Evolutionary conservation across 495 filamentous ascomycete species (phyloP).

Genomic region (Rhizodiscina lignyota): DNA sequence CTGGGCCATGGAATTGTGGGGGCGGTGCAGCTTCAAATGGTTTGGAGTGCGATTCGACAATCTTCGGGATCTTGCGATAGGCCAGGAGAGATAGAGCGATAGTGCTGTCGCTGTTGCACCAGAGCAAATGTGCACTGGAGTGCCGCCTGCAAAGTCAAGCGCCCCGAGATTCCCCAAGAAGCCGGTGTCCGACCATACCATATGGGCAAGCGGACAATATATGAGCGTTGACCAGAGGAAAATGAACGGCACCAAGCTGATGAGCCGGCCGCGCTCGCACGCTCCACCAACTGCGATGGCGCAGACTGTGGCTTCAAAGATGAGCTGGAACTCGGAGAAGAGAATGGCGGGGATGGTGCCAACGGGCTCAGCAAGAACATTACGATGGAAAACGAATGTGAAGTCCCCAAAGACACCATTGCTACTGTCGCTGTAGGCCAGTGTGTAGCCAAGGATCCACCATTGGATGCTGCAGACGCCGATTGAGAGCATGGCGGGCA

Average conservation of each 20-base stretch:
- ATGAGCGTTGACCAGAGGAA: constrained; percentile 30
- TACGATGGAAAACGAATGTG: constrained; percentile 22
- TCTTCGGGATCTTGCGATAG: constrained; percentile 24
- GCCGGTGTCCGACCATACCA: constrained; percentile 27
- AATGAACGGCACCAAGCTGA: constrained; percentile 13
- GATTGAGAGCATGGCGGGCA: constrained; percentile 27
- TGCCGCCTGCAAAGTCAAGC: constrained; percentile 31
- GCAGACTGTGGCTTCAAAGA: constrained; percentile 16
- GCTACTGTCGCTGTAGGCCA: constrained; percentile 23
- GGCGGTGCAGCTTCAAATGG: constrained; percentile 28
- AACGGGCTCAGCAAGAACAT: constrained; percentile 25
- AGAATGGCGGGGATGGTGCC: constrained; percentile 17
- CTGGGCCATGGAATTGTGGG: constrained; percentile 30
- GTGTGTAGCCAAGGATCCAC: constrained; percentile 27
- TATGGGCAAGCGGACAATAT: constrained; percentile 27
- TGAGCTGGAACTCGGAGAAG: constrained; percentile 16
- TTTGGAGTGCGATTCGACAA: constrained; percentile 22
- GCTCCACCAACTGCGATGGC: constrained; percentile 15
- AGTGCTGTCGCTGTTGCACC: constrained; percentile 28
- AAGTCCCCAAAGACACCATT: constrained; percentile 24
- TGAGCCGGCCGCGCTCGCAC: constrained; percentile 11
- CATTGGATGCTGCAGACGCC: constrained; percentile 29
- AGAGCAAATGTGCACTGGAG: constrained; percentile 30
- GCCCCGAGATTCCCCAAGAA: constrained; percentile 23
- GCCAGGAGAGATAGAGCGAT: constrained; percentile 27